phyloP scores from a whole-genome alignment of 2,329 filamentous ascomycete genomes.

The Xylariaceae sp. region DNA sequence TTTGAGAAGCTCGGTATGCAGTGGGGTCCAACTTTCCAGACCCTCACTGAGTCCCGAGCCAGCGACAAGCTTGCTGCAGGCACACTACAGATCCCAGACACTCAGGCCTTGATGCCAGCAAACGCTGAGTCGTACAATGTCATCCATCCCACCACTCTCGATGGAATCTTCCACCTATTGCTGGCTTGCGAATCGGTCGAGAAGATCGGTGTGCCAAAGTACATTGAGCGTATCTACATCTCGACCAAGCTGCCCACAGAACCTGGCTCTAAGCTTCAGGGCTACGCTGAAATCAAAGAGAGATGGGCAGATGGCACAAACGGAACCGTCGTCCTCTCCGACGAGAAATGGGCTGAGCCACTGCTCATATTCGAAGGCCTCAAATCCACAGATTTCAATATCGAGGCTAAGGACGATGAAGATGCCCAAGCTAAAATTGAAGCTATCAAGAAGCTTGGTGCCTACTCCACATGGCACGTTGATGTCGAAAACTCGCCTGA shows the following conservation, averaged over 20 bases:
- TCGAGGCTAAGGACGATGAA: conserved; percentile 15
- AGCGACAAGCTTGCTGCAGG: conserved; percentile 16
- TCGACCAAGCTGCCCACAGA: conserved; percentile 21
- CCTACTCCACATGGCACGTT: conserved; percentile 22
- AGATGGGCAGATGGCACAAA: conserved; percentile 24
- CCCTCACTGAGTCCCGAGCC: conserved; percentile 15
- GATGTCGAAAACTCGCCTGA: conserved; percentile 24
- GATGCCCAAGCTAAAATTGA: conserved; percentile 19
- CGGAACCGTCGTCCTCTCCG: conserved; percentile 23
- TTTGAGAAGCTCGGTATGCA: conserved; percentile 23
- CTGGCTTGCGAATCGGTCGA: conserved; percentile 21
- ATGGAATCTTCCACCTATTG: conserved; percentile 24
- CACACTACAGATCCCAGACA: conserved; percentile 22
- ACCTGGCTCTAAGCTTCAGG: conserved; percentile 17
- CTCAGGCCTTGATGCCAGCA: conserved; percentile 20
- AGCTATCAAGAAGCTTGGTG: conserved; percentile 20
- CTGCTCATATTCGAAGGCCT: conserved; percentile 24
- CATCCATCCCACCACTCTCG: conserved; percentile 21
- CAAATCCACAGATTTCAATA: conserved; percentile 22
- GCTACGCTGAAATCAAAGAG: conserved; percentile 25
- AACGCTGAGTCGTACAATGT: conserved; percentile 21
- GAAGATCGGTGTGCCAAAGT: conserved; percentile 23
- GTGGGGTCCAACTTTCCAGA: conserved; percentile 22
- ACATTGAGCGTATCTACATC: conserved; percentile 24
- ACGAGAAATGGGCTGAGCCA: conserved; percentile 24